Conservation (phyloP, 2,329 filamentous ascomycete genomes). For the Aspergillus versicolor region DNA sequence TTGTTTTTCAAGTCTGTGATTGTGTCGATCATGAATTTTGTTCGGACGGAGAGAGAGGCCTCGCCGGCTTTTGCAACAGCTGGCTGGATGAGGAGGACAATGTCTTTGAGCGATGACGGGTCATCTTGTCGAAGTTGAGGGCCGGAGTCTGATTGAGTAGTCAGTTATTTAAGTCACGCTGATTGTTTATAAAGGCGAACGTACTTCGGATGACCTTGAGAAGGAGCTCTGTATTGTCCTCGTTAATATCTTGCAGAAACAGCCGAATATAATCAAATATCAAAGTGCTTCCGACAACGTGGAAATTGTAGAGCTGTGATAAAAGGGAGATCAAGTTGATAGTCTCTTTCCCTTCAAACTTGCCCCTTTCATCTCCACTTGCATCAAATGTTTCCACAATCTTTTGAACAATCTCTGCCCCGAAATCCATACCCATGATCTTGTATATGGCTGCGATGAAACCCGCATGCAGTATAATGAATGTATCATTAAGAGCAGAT, state of each 20-base stretch:
- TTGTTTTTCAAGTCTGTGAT: constrained; percentile 96
- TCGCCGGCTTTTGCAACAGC: constrained; percentile 68
- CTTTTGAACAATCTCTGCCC: constrained; percentile 78
- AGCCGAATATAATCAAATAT: constrained; percentile 88
- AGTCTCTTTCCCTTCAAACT: constrained; percentile 56
- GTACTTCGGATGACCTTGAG: constrained; percentile 74
- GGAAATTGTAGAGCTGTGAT: constrained; percentile 87
- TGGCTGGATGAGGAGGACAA: constrained; percentile 75
- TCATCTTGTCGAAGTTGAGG: constrained; percentile 85
- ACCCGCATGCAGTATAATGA: constrained; percentile 84
- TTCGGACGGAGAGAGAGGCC: constrained; percentile 75
- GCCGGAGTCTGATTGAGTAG: constrained; percentile 58
- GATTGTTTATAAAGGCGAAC: constrained; percentile 11
- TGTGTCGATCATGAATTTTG: constrained; percentile 96
- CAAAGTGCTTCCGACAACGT: constrained; percentile 77
- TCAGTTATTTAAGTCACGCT: background rate
- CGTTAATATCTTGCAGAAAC: constrained; percentile 72
- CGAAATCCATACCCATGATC: constrained; percentile 82
- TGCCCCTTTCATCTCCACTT: constrained; percentile 53
- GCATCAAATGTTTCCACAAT: constrained; percentile 73
- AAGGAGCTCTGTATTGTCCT: constrained; percentile 84
- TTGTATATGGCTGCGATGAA: constrained; percentile 89
- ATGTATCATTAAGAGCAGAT: constrained; percentile 78
- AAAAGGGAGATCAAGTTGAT: constrained; percentile 80
- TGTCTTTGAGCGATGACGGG: constrained; percentile 81